Percentiles rank a stretch among this genome's conserved stretches.
Evolutionary conservation across 495 filamentous ascomycete genomes (phyloP).

Genomic region (Apiosordaria backusii): DNA sequence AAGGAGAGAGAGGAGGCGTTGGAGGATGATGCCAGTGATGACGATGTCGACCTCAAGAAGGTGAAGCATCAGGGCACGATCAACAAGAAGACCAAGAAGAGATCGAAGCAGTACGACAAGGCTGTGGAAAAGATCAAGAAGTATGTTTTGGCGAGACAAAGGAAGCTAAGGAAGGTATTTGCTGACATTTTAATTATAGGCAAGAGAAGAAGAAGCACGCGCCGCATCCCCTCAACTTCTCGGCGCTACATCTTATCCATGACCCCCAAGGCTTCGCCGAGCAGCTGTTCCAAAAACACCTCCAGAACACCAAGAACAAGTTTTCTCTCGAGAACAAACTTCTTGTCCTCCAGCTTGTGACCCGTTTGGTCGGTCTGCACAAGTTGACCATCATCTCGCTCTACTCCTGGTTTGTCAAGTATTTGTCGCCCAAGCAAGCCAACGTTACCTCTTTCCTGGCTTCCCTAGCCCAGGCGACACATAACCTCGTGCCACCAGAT

Average conservation of each 20-base stretch:
- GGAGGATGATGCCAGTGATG: conserved; percentile 84
- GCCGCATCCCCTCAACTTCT: conserved; percentile 89
- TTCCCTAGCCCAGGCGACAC: conserved; percentile 84
- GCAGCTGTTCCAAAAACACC: conserved; percentile 80
- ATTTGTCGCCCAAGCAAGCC: conserved; percentile 84
- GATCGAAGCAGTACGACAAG: conserved; percentile 69
- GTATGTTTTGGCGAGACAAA: conserved; percentile 18
- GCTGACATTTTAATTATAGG: conserved; percentile 39
- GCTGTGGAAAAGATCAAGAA: conserved; percentile 67
- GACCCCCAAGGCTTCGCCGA: conserved; percentile 97
- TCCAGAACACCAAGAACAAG: conserved; percentile 81
- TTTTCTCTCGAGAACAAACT: conserved; percentile 90
- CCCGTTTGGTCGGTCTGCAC: conserved; percentile 87
- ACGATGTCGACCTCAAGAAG: conserved; percentile 71
- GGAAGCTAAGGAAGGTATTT: too few relatives aligned
- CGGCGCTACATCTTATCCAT: conserved; percentile 86
- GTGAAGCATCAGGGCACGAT: conserved; percentile 80
- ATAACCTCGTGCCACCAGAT: conserved; percentile 90
- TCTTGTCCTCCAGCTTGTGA: conserved; percentile 80
- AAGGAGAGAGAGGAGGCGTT: conserved; percentile 81
- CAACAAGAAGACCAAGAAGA: conserved; percentile 95
- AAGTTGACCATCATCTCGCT: conserved; percentile 61
- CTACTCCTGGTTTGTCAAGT: conserved; percentile 83
- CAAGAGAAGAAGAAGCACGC: conserved; percentile 85
- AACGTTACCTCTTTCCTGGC: conserved; percentile 94